phyloP scores from a whole-genome alignment of 2,329 filamentous ascomycete genomes.

The Monosporascus sp. region DNA sequence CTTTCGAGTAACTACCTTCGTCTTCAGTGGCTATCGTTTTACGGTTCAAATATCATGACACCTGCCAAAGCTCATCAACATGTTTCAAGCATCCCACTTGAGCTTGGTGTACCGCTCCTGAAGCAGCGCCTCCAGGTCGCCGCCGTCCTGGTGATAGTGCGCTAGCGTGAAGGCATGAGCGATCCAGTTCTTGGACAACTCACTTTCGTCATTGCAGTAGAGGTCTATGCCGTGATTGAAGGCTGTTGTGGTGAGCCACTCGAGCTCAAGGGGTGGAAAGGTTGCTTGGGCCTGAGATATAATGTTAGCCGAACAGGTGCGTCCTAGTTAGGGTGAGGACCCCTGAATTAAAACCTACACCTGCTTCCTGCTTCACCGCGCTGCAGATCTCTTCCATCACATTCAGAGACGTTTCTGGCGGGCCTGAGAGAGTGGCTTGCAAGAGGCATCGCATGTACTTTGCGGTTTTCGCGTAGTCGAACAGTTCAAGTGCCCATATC shows the following conservation, averaged over 20 bases:
- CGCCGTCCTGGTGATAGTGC: slow-evolving; percentile 51
- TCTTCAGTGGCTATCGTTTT: no score
- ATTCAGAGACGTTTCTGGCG: slow-evolving; percentile 51
- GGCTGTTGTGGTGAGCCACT: slow-evolving; percentile 67
- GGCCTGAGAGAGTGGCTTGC: slow-evolving; percentile 56
- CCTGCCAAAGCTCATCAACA: not conserved
- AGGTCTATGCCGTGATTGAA: slow-evolving; percentile 70
- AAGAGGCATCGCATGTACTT: slow-evolving; percentile 78
- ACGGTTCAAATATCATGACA: not conserved
- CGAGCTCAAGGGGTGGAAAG: slow-evolving; percentile 64
- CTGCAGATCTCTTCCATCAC: slow-evolving; percentile 60
- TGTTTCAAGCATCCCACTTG: slow-evolving; percentile 19
- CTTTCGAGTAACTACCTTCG: no score
- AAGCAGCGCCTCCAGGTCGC: slow-evolving; percentile 39
- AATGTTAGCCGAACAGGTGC: not conserved
- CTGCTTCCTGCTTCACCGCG: slow-evolving; percentile 45
- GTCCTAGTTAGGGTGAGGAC: not conserved
- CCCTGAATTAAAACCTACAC: slow-evolving; percentile 31
- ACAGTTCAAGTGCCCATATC: slow-evolving; percentile 53
- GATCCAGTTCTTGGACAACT: slow-evolving; percentile 56
- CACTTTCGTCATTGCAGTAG: slow-evolving; percentile 51
- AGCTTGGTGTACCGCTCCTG: slow-evolving; percentile 41
- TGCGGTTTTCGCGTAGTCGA: slow-evolving; percentile 57
- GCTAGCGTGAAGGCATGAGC: slow-evolving; percentile 59
- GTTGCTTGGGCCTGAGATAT: slow-evolving; percentile 31